These are phyloP conservation scores for Podila verticillata DNA, from an alignment of 192 early-diverging fungal genomes.

Conservation along the genomic window DNA sequence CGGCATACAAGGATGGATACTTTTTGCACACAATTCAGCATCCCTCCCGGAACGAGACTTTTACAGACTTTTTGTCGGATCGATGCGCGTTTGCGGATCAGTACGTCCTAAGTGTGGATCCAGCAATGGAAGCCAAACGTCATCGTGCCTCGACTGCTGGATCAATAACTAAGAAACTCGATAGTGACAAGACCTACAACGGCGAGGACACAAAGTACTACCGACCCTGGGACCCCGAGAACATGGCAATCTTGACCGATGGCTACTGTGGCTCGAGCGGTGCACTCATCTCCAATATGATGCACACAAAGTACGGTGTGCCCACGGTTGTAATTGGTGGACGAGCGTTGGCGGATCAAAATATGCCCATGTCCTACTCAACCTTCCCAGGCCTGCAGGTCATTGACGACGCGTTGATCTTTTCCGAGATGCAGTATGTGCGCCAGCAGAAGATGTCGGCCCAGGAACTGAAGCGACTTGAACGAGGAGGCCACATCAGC, in stretches of 20 bases:
- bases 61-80: constrained; percentile 25
- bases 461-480: neutral
- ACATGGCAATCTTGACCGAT: constrained; percentile 27
- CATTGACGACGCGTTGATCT: constrained; percentile 19
- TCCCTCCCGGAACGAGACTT: constrained; percentile 16
- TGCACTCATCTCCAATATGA: constrained; percentile 32
- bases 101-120: constrained; percentile 8
- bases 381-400: constrained; percentile 32
- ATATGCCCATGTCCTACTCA: constrained; percentile 19
- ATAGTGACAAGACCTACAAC: neutral
- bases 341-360: neutral
- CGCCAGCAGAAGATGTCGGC: neutral
- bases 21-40: neutral
- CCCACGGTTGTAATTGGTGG: constrained; percentile 24
- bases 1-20: neutral
- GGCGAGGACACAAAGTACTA: neutral
- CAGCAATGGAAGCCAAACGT: constrained; percentile 12
- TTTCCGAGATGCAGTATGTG: constrained; percentile 14
- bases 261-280: constrained; percentile 41
- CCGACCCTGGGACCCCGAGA: constrained; percentile 29
- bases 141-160: neutral
- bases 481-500: neutral
- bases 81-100: constrained; percentile 16
- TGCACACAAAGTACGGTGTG: constrained; percentile 26
- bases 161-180: neutral